A percentile compares a stretch with the other conserved stretches of the same genome.
These are phyloP conservation scores for Talaromyces islandicus DNA, from an alignment of 2,329 filamentous ascomycete genomes.

Conservation along the genomic window DNA sequence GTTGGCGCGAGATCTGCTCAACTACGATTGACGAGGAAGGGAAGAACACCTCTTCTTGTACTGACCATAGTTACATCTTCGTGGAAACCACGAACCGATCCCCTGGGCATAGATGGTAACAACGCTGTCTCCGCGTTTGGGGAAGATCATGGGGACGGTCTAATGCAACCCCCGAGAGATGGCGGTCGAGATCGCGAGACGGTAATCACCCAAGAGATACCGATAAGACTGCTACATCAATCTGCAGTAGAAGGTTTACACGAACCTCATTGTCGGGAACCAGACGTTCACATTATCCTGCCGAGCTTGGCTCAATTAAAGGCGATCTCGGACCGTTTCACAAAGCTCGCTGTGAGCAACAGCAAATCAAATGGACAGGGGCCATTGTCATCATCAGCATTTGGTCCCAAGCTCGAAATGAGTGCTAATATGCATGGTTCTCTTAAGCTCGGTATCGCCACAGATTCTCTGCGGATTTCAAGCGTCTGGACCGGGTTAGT, in stretches of 20 bases:
- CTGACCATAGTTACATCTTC: conserved; percentile 73
- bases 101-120: conserved; percentile 46
- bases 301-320: conserved; percentile 85
- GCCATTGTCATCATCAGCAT: conserved; percentile 16
- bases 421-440: conserved; percentile 93
- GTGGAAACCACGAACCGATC: conserved; percentile 44
- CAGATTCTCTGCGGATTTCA: conserved; percentile 77
- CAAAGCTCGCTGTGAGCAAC: conserved; percentile 61
- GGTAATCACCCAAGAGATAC: conserved; percentile 89
- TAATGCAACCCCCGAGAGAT: conserved; percentile 40
- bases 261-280: conserved; percentile 83
- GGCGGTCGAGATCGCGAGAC: conserved; percentile 72
- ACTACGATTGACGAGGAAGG: conserved; percentile 88
- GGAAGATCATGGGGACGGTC: conserved; percentile 33
- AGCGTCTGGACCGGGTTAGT: conserved; percentile 79
- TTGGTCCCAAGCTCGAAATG: conserved; percentile 66
- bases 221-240: conserved; percentile 81
- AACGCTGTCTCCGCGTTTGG: conserved; percentile 22
- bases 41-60: conserved; percentile 76
- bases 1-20: conserved; percentile 73
- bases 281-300: conserved; percentile 88
- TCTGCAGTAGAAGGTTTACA: conserved; percentile 85
- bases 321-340: conserved; percentile 91
- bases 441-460: conserved; percentile 70
- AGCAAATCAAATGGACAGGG: conserved; percentile 24